Base-by-base conservation (phyloP, 2,329 filamentous ascomycete genomes). In the Fonsecaea nubica region DNA sequence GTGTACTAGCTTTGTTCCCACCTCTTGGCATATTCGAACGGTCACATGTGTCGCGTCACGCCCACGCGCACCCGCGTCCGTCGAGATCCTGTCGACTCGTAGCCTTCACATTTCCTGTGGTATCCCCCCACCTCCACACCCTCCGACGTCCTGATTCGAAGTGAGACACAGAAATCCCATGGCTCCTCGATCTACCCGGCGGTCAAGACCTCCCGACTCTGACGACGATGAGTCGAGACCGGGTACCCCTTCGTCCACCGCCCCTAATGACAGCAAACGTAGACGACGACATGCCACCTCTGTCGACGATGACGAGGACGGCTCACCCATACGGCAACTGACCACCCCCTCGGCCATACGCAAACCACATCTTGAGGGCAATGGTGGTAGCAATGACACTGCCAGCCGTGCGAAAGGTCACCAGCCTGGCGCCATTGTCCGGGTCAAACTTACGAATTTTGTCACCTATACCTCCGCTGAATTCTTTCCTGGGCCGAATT, bases 381-480 rank as follows among this genome's bases (percentile, higher is more conserved):
- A 36, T 30, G 30, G 25, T 15, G n/a, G 25, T n/a, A 35, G 30
- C 12, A 21, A 42, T 9, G 32, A 18, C 52, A 55, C 30, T 18
- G 18, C 30, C n/a, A 8, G 12, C n/a, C 9, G 18, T 10, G 35
- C 38, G 32, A 52, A 64, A 56, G 32, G 62, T 8, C 76, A 82
- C 72, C 85, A 91, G 70, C 89, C 93, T 2, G 95, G 95, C 10
- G 90, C 95, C 9, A 96, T 99, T 72, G 89, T 97, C 57, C 88
- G 93, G 40, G 92, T 99, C 56, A 90, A 88, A 72, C 85, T 98
- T 53, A 86, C 85, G 57, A 92, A 98, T 78, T 99, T 99, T 73
- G 92, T 99, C 63, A 99, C 95, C 0, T 99, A 99, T 79, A 93
- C 92, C 58, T 88, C 90, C 61, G 94, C 93, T 63, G 93, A 97